Conservation (phyloP, 495 filamentous ascomycete genomes). For the Penicillium silybi region DNA sequence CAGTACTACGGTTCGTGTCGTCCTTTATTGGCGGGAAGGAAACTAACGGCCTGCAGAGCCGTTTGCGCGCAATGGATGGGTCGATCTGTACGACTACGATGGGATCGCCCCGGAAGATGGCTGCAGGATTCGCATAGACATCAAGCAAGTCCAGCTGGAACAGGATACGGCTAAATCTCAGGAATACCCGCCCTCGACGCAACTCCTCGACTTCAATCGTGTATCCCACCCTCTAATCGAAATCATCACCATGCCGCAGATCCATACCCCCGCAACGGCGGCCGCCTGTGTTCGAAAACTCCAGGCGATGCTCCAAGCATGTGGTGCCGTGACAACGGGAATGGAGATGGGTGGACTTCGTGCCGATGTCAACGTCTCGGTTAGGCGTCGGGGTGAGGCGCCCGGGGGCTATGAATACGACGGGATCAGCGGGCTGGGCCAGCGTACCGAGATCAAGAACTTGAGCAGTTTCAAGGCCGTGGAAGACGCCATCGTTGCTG, state of each 20-base stretch:
- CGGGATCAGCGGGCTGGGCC: conserved; percentile 62
- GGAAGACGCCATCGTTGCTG: conserved; percentile 87
- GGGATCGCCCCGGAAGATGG: conserved; percentile 73
- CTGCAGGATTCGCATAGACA: conserved; percentile 63
- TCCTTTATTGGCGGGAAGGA: background rate
- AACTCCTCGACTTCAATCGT: conserved; percentile 90
- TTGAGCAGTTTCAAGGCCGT: conserved; percentile 90
- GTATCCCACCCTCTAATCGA: conserved; percentile 88
- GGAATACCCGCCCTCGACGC: conserved; percentile 64
- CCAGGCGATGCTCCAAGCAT: conserved; percentile 73
- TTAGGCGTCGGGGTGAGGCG: conserved; percentile 51
- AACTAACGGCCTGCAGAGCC: conserved; percentile 50
- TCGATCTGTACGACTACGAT: conserved; percentile 69
- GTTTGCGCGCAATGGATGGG: conserved; percentile 71
- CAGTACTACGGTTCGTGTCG: conserved; percentile 70
- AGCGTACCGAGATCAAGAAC: conserved; percentile 97
- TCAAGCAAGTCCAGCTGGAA: conserved; percentile 93
- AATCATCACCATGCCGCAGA: conserved; percentile 86
- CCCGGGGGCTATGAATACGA: conserved; percentile 48
- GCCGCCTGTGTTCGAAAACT: conserved; percentile 86
- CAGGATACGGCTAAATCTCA: conserved; percentile 97
- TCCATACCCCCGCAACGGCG: conserved; percentile 79
- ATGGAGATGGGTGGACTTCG: conserved; percentile 92
- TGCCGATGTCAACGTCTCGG: conserved; percentile 94
- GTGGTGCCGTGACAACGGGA: conserved; percentile 77